Evolutionary conservation across 192 early-diverging fungal species (phyloP).

Genomic region (Gaertneriomyces sp.): DNA sequence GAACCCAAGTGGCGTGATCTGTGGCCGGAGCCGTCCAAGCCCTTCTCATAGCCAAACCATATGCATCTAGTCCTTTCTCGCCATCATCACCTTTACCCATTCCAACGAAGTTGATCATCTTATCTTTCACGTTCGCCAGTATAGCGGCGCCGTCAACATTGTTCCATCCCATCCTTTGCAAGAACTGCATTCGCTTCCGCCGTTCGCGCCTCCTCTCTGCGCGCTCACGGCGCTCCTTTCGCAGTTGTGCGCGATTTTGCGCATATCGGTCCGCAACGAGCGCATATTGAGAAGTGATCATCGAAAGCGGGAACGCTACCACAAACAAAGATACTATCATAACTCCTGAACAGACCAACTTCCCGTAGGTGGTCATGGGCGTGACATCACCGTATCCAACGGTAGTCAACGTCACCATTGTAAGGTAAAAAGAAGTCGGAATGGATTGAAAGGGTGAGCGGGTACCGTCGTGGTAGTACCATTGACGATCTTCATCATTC

Average conservation of each 20-base stretch:
- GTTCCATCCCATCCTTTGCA: not conserved
- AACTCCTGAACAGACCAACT: constrained; percentile 11
- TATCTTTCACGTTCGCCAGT: not conserved
- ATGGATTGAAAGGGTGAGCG: constrained; percentile 32
- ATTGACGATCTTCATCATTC: constrained; percentile 15
- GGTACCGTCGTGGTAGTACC: constrained; percentile 14
- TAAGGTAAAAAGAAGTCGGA: constrained; percentile 30
- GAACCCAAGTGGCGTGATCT: not conserved
- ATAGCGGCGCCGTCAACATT: not conserved
- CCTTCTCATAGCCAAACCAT: not conserved
- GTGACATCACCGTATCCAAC: constrained; percentile 28
- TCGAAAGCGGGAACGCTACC: constrained; percentile 24
- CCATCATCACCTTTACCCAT: not conserved
- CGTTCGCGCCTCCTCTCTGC: constrained; percentile 4
- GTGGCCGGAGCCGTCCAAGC: constrained; percentile 4
- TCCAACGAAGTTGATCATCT: not conserved
- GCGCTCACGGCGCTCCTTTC: constrained; percentile 10
- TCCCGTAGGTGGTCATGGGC: constrained; percentile 20
- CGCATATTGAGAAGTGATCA: constrained; percentile 37
- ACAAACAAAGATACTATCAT: constrained; percentile 19
- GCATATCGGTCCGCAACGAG: constrained; percentile 24
- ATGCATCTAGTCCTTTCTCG: not conserved
- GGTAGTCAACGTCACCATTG: constrained; percentile 30
- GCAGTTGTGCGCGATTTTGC: constrained; percentile 5
- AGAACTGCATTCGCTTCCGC: not conserved